These are phyloP conservation scores for Mycena maculata DNA, from an alignment of 768 basidiomycete genomes.

Conservation along the genomic window DNA sequence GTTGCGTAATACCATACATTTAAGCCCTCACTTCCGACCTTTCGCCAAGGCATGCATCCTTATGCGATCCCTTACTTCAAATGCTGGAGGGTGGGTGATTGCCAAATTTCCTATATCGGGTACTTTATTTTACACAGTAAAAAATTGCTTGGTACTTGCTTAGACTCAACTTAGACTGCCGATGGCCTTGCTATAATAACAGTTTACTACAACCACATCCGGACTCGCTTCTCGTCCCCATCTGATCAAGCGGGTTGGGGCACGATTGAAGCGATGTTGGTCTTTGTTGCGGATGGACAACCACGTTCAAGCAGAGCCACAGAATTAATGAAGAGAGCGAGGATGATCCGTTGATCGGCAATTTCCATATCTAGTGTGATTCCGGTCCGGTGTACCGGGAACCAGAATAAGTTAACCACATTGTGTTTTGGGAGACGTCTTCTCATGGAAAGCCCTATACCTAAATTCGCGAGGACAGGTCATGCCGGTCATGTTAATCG, in stretches of 20 bases:
- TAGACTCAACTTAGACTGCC: too few species aligned
- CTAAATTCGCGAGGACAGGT: constrained; percentile 53
- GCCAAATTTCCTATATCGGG: too few species aligned
- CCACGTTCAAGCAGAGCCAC: constrained; percentile 17
- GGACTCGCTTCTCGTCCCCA: constrained; percentile 33
- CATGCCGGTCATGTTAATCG: constrained; percentile 77
- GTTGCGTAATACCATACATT: not conserved
- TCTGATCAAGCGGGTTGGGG: constrained; percentile 33
- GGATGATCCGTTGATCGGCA: too few species aligned
- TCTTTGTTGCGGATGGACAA: constrained; percentile 33
- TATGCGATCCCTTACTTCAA: constrained; percentile 9
- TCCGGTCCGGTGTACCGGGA: too few species aligned
- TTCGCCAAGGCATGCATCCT: not conserved
- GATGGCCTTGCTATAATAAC: not conserved
- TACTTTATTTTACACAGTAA: too few species aligned
- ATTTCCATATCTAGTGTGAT: too few species aligned
- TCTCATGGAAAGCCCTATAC: constrained; percentile 3
- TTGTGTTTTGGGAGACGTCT: not conserved
- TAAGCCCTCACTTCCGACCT: not conserved
- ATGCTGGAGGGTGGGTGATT: not conserved
- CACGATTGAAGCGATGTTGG: constrained; percentile 31
- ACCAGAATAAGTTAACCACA: too few species aligned
- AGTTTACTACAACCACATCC: constrained; percentile 32
- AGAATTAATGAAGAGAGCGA: not conserved
- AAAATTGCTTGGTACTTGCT: too few species aligned